Percentiles rank a stretch among this genome's conserved stretches.
phyloP scores from a whole-genome alignment of 73 alveolate species.

The Tetrahymena malaccensis region DNA sequence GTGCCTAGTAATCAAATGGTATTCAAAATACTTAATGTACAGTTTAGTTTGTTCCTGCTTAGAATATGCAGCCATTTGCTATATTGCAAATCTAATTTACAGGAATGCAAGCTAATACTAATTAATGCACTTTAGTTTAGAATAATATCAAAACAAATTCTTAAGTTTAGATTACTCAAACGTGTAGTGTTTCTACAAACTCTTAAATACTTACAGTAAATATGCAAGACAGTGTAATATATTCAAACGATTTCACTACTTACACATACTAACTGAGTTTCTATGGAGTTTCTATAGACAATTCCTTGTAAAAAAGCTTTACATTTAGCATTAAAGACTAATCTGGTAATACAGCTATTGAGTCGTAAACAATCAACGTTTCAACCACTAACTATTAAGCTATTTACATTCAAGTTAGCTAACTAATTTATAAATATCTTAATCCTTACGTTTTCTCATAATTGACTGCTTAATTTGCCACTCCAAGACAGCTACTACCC shows the following conservation, averaged over 20 bases:
- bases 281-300: background rate
- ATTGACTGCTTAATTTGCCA: background rate
- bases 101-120: background rate
- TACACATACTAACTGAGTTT: background rate
- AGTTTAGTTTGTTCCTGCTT: background rate
- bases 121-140: background rate
- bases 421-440: background rate
- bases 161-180: background rate
- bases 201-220: background rate
- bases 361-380: background rate
- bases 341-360: background rate
- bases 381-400: background rate
- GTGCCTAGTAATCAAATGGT: background rate
- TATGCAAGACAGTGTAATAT: background rate
- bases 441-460: background rate
- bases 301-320: background rate
- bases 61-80: background rate
- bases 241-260: background rate
- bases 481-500: background rate
- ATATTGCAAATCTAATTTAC: background rate
- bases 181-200: background rate
- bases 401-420: background rate
- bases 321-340: background rate
- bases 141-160: background rate
- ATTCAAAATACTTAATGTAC: background rate